Percentiles rank a stretch among this genome's conserved stretches.
These are phyloP conservation scores for Citrus hindsii DNA, from an alignment of 345 rosid genomes.

Conservation along the genomic window DNA sequence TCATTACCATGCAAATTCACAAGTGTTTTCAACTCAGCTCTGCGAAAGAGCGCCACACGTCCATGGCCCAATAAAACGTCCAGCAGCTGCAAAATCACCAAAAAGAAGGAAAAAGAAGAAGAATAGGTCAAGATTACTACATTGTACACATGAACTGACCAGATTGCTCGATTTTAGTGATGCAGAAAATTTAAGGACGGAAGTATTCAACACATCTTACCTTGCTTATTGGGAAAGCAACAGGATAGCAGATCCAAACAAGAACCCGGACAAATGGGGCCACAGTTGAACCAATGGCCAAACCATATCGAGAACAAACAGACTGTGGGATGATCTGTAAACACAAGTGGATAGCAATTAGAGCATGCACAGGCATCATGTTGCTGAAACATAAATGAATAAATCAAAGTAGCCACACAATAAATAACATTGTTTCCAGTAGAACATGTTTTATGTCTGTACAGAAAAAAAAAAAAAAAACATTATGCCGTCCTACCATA, in stretches of 20 bases:
- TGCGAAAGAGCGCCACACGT: conserved; percentile 87
- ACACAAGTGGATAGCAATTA: conserved; percentile 15
- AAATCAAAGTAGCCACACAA: neutral
- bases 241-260: conserved; percentile 86
- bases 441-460: neutral
- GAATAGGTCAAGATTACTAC: neutral
- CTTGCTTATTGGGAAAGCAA: conserved; percentile 99
- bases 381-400: neutral
- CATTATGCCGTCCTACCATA: neutral
- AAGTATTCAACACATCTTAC: conserved; percentile 27
- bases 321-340: conserved; percentile 92
- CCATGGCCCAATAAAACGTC: conserved; percentile 86
- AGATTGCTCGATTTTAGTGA: conserved; percentile 1
- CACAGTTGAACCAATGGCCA: conserved; percentile 90
- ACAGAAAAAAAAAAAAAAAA: neutral
- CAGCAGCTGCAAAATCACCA: conserved; percentile 49
- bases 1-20: conserved; percentile 92
- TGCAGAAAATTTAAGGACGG: neutral
- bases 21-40: conserved; percentile 99
- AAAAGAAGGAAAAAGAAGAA: neutral
- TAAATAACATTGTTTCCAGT: neutral
- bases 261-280: conserved; percentile 82
- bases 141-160: neutral
- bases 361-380: neutral
- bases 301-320: conserved; percentile 86